Percentiles rank a stretch among this genome's conserved stretches.
Evolutionary conservation across 805 yeast genomes (phyloP).

Genomic region (Yarrowia phangngaensis): DNA sequence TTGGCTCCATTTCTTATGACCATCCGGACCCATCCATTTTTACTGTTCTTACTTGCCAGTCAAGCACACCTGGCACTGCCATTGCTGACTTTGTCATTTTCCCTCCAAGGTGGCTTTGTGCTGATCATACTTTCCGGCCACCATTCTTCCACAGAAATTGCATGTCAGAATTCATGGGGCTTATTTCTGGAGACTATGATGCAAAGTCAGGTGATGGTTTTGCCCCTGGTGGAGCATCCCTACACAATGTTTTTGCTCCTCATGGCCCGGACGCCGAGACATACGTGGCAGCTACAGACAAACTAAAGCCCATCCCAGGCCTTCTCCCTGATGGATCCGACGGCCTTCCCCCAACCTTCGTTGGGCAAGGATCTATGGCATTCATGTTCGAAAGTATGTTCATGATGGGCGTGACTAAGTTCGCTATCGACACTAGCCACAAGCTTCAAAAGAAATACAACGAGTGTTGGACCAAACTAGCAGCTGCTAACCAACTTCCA

Average conservation of each 20-base stretch:
- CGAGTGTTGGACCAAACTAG: conserved; percentile 24
- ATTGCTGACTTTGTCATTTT: conserved; percentile 37
- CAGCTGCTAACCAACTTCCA: conserved; percentile 10
- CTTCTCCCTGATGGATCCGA: conserved; percentile 21
- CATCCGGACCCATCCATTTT: conserved; percentile 38
- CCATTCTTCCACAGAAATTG: conserved; percentile 37
- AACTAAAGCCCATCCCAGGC: conserved; percentile 21
- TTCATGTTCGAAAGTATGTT: conserved; percentile 36
- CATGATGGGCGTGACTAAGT: conserved; percentile 34
- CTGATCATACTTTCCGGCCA: conserved; percentile 36
- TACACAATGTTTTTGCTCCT: conserved; percentile 36
- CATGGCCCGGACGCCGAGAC: conserved; percentile 37
- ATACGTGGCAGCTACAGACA: conserved; percentile 33
- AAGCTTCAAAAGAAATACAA: conserved; percentile 32
- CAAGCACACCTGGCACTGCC: conserved; percentile 33
- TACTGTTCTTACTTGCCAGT: conserved; percentile 33
- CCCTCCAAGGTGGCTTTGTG: conserved; percentile 37
- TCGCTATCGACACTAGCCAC: conserved; percentile 31
- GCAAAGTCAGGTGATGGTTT: conserved; percentile 35
- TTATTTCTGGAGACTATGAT: conserved; percentile 31
- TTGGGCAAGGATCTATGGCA: conserved; percentile 36
- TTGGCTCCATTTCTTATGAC: conserved; percentile 36
- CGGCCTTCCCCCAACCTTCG: conserved; percentile 31
- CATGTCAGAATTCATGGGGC: conserved; percentile 36
- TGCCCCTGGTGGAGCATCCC: conserved; percentile 38